These are phyloP conservation scores for Huntiella bhutanensis DNA, from an alignment of 2,329 filamentous ascomycete genomes.

Conservation along the genomic window DNA sequence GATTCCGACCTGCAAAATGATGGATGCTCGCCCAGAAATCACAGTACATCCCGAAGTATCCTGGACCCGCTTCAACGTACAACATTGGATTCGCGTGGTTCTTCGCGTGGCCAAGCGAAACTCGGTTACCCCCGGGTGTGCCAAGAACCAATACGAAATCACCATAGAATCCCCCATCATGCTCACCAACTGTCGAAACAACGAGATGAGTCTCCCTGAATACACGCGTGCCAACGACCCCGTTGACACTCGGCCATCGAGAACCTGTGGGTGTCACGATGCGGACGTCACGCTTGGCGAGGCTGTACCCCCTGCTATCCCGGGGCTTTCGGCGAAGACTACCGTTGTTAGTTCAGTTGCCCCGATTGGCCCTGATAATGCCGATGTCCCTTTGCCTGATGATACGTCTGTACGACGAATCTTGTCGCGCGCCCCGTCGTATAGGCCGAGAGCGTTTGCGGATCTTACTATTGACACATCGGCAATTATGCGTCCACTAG, in stretches of 20 bases:
- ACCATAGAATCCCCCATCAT: slow-evolving; percentile 93
- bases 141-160: slow-evolving; percentile 80
- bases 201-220: slow-evolving; percentile 69
- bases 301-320: not conserved
- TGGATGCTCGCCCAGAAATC: slow-evolving; percentile 49
- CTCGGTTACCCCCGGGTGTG: slow-evolving; percentile 48
- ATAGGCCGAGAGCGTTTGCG: slow-evolving; percentile 66
- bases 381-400: not conserved
- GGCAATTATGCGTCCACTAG: slow-evolving; percentile 18
- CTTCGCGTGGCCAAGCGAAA: slow-evolving; percentile 65
- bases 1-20: slow-evolving; percentile 71
- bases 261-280: slow-evolving; percentile 37
- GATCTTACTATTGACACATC: slow-evolving; percentile 32
- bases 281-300: slow-evolving; percentile 9
- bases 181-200: slow-evolving; percentile 83
- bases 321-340: slow-evolving; percentile 4
- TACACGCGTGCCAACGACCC: slow-evolving; percentile 41
- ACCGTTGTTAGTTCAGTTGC: not conserved
- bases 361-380: not conserved
- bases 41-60: slow-evolving; percentile 77
- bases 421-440: slow-evolving; percentile 63
- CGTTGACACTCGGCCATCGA: slow-evolving; percentile 25
- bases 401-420: not conserved
- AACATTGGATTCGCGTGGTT: slow-evolving; percentile 85
- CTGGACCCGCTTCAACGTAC: slow-evolving; percentile 83